Evolutionary conservation across 2,329 filamentous ascomycete genomes (phyloP).

Genomic region (Fusarium sp.): DNA sequence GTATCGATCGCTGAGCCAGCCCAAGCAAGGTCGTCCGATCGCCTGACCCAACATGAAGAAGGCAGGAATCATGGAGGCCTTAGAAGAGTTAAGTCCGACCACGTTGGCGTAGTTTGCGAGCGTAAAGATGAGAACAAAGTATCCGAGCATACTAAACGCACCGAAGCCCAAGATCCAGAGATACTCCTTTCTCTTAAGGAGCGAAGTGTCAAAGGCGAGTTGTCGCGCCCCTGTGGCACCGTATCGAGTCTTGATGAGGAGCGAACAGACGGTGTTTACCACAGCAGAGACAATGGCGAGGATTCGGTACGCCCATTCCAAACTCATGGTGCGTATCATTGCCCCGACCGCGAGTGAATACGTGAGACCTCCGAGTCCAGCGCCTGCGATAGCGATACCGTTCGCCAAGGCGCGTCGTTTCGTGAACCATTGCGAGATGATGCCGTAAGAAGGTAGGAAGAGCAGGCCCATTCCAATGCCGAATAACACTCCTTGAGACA

Average conservation of each 20-base stretch:
- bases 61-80: conserved; percentile 71
- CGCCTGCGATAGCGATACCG: conserved; percentile 65
- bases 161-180: conserved; percentile 69
- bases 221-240: not conserved
- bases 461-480: conserved; percentile 71
- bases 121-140: conserved; percentile 73
- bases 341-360: conserved; percentile 48
- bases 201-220: conserved; percentile 18
- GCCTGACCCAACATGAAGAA: conserved; percentile 73
- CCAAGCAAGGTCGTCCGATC: conserved; percentile 68
- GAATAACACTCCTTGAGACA: conserved; percentile 69
- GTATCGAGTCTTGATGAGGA: conserved; percentile 67
- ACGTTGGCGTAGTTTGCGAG: conserved; percentile 71
- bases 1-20: conserved; percentile 70
- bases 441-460: conserved; percentile 66
- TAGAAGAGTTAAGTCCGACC: conserved; percentile 68
- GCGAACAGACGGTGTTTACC: conserved; percentile 66
- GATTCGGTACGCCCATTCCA: conserved; percentile 69
- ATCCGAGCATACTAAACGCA: conserved; percentile 72
- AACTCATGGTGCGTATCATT: conserved; percentile 64
- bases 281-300: conserved; percentile 59
- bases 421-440: conserved; percentile 72
- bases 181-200: conserved; percentile 61
- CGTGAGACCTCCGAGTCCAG: conserved; percentile 52
- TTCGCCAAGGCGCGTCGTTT: conserved; percentile 67